Base-by-base conservation (phyloP, 2,329 filamentous ascomycete genomes). In the Torrubiella hemipterigena region DNA sequence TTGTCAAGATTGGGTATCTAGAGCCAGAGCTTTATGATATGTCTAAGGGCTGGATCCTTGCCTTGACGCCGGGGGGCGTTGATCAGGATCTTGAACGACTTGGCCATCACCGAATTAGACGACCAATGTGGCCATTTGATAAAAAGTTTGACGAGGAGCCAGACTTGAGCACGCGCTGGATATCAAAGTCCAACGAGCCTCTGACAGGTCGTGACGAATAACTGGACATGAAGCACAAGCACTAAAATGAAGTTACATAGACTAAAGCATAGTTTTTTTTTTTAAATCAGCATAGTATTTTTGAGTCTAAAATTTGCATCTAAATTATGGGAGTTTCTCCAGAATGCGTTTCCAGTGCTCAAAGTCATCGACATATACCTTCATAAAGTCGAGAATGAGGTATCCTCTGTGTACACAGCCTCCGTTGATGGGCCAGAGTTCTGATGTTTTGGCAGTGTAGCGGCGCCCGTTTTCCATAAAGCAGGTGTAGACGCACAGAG, bases 1-100 rank as follows among this genome's bases (percentile, higher is more conserved):
- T 71, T 26, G 65, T 70, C 16, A 70, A 71, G 45, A 71, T 71
- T 27, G 67, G 67, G 12, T 72, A 70, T 34, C 46, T 72, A 2
- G 67, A 71, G 42, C 67, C 67, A 4, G 59, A 71, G 41, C 47
- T 70, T 5, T 68, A 67, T 36, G 57, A 58, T 30, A 71, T 71
- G 65, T 59, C 65, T 1, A 52, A 51, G 7, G 65, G 63, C 32
- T 71, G 66, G 67, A 68, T 69, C 59, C 52, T 70, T 2, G 67
- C 52, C 1, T 48, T 71, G 12, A 70, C 66, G 0, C 65, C 66
- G 0, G 67, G 65, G 1, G 66, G 65, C 7, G 67, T 71, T 8
- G 64, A 71, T 40, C 67, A 70, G 42, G 60, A 70, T 35, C 44
- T 71, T 10, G 41, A 51, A 34, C 50, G 64, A 9, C 47, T 70